phyloP scores from a whole-genome alignment of 176 grass and related monocot species.

The Typha latifolia region DNA sequence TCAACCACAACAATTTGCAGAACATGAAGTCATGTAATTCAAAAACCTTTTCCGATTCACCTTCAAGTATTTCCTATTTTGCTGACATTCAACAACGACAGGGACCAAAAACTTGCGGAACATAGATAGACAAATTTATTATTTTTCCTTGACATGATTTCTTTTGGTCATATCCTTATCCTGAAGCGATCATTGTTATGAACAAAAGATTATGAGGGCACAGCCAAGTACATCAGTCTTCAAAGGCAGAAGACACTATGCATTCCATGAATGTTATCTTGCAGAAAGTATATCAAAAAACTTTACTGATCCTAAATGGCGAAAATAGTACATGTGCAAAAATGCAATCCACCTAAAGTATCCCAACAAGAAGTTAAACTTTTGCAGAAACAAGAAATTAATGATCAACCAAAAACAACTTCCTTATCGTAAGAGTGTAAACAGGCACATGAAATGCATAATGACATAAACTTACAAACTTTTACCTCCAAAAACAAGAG shows the following conservation, averaged over 20 bases:
- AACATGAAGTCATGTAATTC: too few relatives aligned
- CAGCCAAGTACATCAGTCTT: not conserved
- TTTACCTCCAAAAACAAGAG: slow-evolving; percentile 75
- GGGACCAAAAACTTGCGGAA: too few relatives aligned
- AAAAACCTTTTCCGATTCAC: too few relatives aligned
- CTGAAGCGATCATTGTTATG: not conserved
- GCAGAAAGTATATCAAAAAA: not conserved
- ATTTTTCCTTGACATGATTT: not conserved
- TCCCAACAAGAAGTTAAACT: too few relatives aligned
- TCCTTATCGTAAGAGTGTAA: not conserved
- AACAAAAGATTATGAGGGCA: not conserved
- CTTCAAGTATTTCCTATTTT: too few relatives aligned
- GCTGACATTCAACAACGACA: too few relatives aligned
- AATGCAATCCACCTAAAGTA: too few relatives aligned
- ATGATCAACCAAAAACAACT: not conserved
- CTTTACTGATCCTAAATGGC: not conserved
- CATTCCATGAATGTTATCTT: not conserved
- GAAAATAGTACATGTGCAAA: too few relatives aligned
- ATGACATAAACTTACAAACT: slow-evolving; percentile 15
- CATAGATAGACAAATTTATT: not conserved
- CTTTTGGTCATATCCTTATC: not conserved
- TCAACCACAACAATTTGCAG: too few relatives aligned
- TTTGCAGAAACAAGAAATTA: not conserved
- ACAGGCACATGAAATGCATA: not conserved
- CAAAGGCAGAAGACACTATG: not conserved